phyloP scores from a whole-genome alignment of 1,139 yeast species.

The Hanseniaspora gamundiae region DNA sequence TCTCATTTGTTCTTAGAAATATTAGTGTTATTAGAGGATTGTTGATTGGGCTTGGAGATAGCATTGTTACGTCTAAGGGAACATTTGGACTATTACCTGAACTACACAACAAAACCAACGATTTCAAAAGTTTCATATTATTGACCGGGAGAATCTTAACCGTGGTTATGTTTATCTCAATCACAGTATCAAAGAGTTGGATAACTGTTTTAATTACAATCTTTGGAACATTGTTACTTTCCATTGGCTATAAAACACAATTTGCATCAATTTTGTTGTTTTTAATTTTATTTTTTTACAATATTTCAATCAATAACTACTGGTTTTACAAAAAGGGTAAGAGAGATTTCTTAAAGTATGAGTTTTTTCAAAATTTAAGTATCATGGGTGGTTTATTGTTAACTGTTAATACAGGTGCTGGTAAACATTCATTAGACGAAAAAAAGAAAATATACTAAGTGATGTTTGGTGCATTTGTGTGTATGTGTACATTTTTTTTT shows the following conservation, averaged over 20 bases:
- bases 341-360: constrained; percentile 86
- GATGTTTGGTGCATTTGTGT: too few relatives aligned
- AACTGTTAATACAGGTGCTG: constrained; percentile 94
- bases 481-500: neutral
- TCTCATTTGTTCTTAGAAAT: constrained; percentile 73
- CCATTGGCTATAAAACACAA: constrained; percentile 88
- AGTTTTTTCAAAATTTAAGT: constrained; percentile 86
- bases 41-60: constrained; percentile 77
- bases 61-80: constrained; percentile 70
- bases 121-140: constrained; percentile 72
- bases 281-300: constrained; percentile 60
- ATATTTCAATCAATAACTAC: constrained; percentile 73
- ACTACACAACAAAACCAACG: constrained; percentile 60
- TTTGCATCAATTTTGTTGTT: constrained; percentile 77
- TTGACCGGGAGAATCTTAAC: constrained; percentile 83
- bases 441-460: constrained; percentile 78
- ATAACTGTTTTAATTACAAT: constrained; percentile 51
- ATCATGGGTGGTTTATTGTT: constrained; percentile 89
- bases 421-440: constrained; percentile 85
- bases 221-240: constrained; percentile 68
- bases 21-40: constrained; percentile 89
- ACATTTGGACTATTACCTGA: constrained; percentile 82
- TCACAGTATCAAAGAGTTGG: constrained; percentile 71
- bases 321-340: constrained; percentile 65
- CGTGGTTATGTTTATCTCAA: constrained; percentile 76